phyloP scores from a whole-genome alignment of 805 yeast species.

The Brettanomyces naardenensis region DNA sequence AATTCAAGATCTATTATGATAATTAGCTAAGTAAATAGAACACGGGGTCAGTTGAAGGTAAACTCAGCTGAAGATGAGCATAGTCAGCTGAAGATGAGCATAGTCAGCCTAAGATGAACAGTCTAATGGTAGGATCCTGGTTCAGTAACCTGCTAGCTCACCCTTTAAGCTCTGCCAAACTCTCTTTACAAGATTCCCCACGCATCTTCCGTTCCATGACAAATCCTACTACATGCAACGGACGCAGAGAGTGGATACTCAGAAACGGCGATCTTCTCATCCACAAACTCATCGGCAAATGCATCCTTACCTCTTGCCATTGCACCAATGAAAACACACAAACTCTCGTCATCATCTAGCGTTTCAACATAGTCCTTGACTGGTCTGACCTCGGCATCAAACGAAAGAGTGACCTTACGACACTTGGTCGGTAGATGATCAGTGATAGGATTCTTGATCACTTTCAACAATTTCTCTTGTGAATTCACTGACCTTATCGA shows the following conservation, averaged over 20 bases:
- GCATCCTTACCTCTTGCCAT: conserved; percentile 98
- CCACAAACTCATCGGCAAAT: conserved; percentile 95
- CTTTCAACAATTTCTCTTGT: conserved; percentile 88
- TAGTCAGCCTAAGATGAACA: too few species aligned
- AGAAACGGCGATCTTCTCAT: conserved; percentile 92
- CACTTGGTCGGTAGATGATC: conserved; percentile 96
- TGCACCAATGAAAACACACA: conserved; percentile 98
- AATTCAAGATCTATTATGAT: too few species aligned
- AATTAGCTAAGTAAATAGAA: too few species aligned
- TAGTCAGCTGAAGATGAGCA: too few species aligned
- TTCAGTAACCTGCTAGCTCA: too few species aligned
- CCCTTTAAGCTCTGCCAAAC: too few species aligned
- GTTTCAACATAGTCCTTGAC: conserved; percentile 82
- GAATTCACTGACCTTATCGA: conserved; percentile 92
- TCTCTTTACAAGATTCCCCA: conserved; percentile 67
- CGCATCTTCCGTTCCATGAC: conserved; percentile 98
- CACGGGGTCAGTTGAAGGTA: too few species aligned
- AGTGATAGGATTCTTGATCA: conserved; percentile 93
- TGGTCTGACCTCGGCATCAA: conserved; percentile 81
- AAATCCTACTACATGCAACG: conserved; percentile 95
- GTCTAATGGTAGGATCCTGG: too few species aligned
- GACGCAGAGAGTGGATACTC: conserved; percentile 95
- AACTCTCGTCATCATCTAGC: conserved; percentile 81
- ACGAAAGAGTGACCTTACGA: conserved; percentile 84
- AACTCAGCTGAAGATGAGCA: too few species aligned